Conservation (phyloP, 495 filamentous ascomycete species). For the Penicillium cinerascens region DNA sequence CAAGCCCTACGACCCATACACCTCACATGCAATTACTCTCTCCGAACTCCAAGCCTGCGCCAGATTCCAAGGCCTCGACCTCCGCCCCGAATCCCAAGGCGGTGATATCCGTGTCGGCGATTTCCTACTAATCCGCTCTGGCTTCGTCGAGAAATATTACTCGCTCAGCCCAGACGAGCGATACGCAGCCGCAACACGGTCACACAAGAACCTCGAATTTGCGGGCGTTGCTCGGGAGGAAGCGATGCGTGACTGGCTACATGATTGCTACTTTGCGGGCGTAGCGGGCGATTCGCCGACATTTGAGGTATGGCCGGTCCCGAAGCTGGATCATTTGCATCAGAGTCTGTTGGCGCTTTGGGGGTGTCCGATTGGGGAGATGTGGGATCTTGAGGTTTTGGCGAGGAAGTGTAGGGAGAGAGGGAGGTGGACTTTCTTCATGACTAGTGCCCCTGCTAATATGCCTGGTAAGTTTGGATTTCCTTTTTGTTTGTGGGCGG, state of each 20-base stretch:
- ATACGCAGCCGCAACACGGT: slow-evolving; percentile 34
- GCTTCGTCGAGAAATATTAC: slow-evolving; percentile 59
- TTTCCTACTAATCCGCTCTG: slow-evolving; percentile 64
- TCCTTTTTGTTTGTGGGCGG: not conserved
- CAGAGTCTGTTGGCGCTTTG: slow-evolving; percentile 62
- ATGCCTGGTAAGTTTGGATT: slow-evolving; percentile 38
- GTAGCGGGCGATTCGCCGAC: slow-evolving; percentile 59
- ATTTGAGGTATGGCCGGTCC: slow-evolving; percentile 59
- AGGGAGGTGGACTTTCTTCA: slow-evolving; percentile 64
- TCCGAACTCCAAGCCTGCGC: slow-evolving; percentile 57
- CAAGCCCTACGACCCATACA: slow-evolving; percentile 54
- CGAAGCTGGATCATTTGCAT: slow-evolving; percentile 51
- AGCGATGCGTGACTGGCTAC: slow-evolving; percentile 57
- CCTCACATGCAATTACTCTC: slow-evolving; percentile 57
- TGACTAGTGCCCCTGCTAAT: slow-evolving; percentile 60
- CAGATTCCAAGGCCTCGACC: slow-evolving; percentile 40
- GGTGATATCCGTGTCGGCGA: slow-evolving; percentile 63
- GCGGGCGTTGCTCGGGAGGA: slow-evolving; percentile 58
- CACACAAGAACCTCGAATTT: slow-evolving; percentile 48
- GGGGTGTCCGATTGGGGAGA: slow-evolving; percentile 59
- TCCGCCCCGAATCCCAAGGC: slow-evolving; percentile 46
- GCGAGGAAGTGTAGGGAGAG: slow-evolving; percentile 43
- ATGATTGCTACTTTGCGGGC: slow-evolving; percentile 63
- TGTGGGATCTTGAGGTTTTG: slow-evolving; percentile 56
- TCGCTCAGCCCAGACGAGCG: slow-evolving; percentile 37